Base-by-base conservation (phyloP, 768 basidiomycete species). In the Lactarius hatsudake region DNA sequence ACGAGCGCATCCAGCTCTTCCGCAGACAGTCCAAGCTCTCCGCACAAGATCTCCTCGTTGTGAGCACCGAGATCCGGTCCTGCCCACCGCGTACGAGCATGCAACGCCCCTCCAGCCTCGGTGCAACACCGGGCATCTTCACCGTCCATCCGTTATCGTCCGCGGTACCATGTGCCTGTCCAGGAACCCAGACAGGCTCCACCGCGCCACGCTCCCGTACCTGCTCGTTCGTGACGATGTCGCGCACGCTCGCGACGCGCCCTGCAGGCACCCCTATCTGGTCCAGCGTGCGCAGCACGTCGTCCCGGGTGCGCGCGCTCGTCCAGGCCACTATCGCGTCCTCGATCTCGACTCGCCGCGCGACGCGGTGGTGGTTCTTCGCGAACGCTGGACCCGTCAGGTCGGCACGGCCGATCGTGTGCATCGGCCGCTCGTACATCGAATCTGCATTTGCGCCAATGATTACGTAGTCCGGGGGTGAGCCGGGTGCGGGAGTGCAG, bases 391-490 rank as follows among this genome's bases (percentile, higher is more conserved):
- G 80, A 1, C 87, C 86, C 4, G 79, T 80, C 67, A 90, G 83
- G 75, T 89, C 89, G 1, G 80, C 70, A 2, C 88, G 84, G 15
- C 77, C 81, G 69, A 90, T 84, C 59, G 80, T 80, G 43, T 75
- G 74, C 89, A 90, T 91, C 66, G 89, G 79, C 5, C 86, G 84
- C 65, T 77, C 82, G 78, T 90, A 90, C 73, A 90, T 82, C 3
- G 85, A 81, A 74, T 90, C 89, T 0, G 86, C 87, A 70, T 90
- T 90, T 32, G 86, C 88, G 43, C 88, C 88, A 70, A 90, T 88
- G 71, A 90, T 86, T 62, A 89, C 79, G 72, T 86, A 90, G 36
- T 63, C 57, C 5, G 81, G 80, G 0, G 83, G 83, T 0, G 76
- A 75, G 1, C 71, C 65, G 2, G 82, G 79, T 0, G 82, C 66